Evolutionary conservation across 495 filamentous ascomycete genomes (phyloP).

Genomic region (Penicillium goetzii): DNA sequence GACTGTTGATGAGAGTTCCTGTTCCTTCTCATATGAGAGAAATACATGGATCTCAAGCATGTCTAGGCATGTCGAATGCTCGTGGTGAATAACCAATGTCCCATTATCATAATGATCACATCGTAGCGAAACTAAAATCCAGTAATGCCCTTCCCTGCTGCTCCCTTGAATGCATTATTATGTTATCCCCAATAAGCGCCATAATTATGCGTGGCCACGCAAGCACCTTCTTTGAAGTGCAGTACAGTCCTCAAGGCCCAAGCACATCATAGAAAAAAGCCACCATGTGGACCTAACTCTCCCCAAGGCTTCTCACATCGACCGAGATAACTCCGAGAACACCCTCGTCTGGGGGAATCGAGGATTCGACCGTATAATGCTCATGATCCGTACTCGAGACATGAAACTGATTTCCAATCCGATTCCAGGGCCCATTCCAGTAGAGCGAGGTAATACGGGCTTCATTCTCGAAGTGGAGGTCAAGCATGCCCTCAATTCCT

Average conservation of each 20-base stretch:
- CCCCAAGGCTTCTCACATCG: conserved; percentile 10
- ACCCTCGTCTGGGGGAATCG: conserved; percentile 14
- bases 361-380: conserved; percentile 5
- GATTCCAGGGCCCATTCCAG: conserved; percentile 17
- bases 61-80: too few relatives aligned
- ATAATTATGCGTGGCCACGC: neutral
- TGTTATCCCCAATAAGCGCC: neutral
- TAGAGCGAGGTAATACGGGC: conserved; percentile 15
- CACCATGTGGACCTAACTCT: neutral
- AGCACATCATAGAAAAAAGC: neutral
- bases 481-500: conserved; percentile 20
- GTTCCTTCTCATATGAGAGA: too few relatives aligned
- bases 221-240: neutral
- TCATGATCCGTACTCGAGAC: conserved; percentile 9
- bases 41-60: too few relatives aligned
- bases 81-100: too few relatives aligned
- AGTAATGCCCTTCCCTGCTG: neutral
- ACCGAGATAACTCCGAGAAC: conserved; percentile 17
- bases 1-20: neutral
- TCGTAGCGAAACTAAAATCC: neutral
- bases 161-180: neutral
- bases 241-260: neutral
- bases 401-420: conserved; percentile 14
- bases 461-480: neutral
- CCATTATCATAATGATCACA: neutral